phyloP scores from a whole-genome alignment of 352 stramenopile genomes.

The Phytophthora meadii region DNA sequence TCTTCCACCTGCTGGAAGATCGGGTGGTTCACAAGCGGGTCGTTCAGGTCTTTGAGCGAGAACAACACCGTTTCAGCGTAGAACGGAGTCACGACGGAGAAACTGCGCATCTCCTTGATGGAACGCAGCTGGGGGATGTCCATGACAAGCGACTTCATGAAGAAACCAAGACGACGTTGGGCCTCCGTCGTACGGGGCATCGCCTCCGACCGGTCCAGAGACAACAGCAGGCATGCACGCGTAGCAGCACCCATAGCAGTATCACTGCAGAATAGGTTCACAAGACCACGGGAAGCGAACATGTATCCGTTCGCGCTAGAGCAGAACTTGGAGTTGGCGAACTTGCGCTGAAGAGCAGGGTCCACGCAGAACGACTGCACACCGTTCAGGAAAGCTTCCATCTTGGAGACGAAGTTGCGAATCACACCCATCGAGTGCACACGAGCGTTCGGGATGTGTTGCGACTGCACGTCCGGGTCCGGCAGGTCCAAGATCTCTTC shows the following conservation, averaged over 20 bases:
- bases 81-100: slow-evolving; percentile 86
- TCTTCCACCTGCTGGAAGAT: slow-evolving; percentile 88
- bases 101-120: slow-evolving; percentile 88
- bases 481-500: slow-evolving; percentile 85
- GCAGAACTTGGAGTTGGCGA: slow-evolving; percentile 81
- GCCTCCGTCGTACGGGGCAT: slow-evolving; percentile 73
- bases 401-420: slow-evolving; percentile 90
- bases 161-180: slow-evolving; percentile 82
- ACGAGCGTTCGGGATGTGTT: slow-evolving; percentile 65
- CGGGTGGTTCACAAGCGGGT: slow-evolving; percentile 83
- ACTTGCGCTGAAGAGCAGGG: slow-evolving; percentile 69
- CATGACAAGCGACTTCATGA: slow-evolving; percentile 90
- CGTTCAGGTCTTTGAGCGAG: slow-evolving; percentile 81
- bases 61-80: slow-evolving; percentile 86
- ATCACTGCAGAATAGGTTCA: slow-evolving; percentile 78
- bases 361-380: slow-evolving; percentile 78
- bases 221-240: slow-evolving; percentile 69
- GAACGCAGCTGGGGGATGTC: slow-evolving; percentile 81
- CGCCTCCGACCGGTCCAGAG: slow-evolving; percentile 67
- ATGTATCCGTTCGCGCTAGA: slow-evolving; percentile 71
- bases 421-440: slow-evolving; percentile 87
- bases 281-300: slow-evolving; percentile 67
- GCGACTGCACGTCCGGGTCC: slow-evolving; percentile 75
- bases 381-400: slow-evolving; percentile 75
- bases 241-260: slow-evolving; percentile 79